Evolutionary conservation across 306 rosid genomes (phyloP), one percentile per base, ranked within the genome.

Genomic region (Cicer cuneatum): DNA sequence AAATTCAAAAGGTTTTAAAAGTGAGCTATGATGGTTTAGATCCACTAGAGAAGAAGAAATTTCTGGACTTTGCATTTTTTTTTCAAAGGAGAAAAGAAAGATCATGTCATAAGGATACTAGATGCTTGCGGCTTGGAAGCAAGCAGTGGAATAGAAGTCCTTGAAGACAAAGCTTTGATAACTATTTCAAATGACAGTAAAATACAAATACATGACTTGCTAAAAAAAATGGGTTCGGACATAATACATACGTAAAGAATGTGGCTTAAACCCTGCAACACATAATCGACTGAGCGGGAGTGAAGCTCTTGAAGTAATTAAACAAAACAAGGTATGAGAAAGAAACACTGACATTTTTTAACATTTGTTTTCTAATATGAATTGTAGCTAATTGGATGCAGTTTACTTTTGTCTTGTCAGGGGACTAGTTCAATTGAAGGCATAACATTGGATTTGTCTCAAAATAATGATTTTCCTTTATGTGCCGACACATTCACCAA

Each of bases 131-230:
- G 48, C 12, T 66, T 77, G 5, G 13, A 16, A 0, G 62, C 82
- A 29, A 2, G 4, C 14, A 60, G 6, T 41, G 85, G 85, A 48
- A 16, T 82, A 8, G 45, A 58, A 4, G 14, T n/a, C 19, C 82
- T 82, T n/a, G 51, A 13, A 42, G 58, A 72, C 39, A 77, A 72
- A 16, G 82, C 85, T 18, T 33, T 82, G 33, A 59, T 82, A 49
- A 72, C 72, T 5, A 60, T 67, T 47, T 45, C 71, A 71, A 2
- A 48, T 19, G 6, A 5, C 7, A 47, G 59, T 8, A 13, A 0
- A 16, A 77, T 82, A 39, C 16, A 41, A 13, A 85, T 84, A 85
- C 90, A 81, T 40, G 82, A 76, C 42, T 48, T 79, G 51, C 8
- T 87, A 21, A 64, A 73, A 10, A 6, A 60, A 54, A 57, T 76